These are phyloP conservation scores for Eimeria mitis DNA, from an alignment of 169 alveolate species.

Conservation along the genomic window DNA sequence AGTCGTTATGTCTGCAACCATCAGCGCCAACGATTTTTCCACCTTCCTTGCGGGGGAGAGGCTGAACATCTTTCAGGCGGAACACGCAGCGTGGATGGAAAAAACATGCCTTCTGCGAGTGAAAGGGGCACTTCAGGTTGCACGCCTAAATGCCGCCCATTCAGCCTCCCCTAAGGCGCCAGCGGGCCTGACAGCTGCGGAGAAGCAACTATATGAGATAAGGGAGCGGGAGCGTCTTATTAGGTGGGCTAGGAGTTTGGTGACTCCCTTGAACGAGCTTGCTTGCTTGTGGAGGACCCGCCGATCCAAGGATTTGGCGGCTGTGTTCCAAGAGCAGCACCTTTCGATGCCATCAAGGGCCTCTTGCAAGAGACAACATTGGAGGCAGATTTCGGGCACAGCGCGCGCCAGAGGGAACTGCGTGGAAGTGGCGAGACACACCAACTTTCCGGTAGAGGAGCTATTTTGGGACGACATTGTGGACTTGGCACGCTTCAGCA, in stretches of 20 bases:
- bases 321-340: neutral
- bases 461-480: conserved; percentile 41
- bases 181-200: neutral
- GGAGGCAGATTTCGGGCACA: conserved; percentile 30
- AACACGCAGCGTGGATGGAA: conserved; percentile 20
- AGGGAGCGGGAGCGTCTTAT: conserved; percentile 29
- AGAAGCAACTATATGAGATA: neutral
- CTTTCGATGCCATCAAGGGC: neutral
- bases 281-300: conserved; percentile 28
- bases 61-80: conserved; percentile 22
- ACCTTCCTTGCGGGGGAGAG: conserved; percentile 45
- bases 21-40: conserved; percentile 34
- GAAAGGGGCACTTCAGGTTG: neutral
- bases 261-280: conserved; percentile 16
- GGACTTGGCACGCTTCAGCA: conserved; percentile 5
- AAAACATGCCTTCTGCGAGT: conserved; percentile 15
- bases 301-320: conserved; percentile 2
- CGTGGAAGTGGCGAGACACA: conserved; percentile 42
- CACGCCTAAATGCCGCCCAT: neutral
- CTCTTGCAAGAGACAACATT: neutral
- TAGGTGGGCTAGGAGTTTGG: conserved; percentile 33
- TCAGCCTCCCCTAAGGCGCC: neutral
- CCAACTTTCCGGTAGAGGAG: conserved; percentile 42
- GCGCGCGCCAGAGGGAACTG: conserved; percentile 27
- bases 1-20: conserved; percentile 36